These are phyloP conservation scores for Pseudogymnoascus sp. DNA, from an alignment of 2,329 filamentous ascomycete genomes.

Conservation along the genomic window DNA sequence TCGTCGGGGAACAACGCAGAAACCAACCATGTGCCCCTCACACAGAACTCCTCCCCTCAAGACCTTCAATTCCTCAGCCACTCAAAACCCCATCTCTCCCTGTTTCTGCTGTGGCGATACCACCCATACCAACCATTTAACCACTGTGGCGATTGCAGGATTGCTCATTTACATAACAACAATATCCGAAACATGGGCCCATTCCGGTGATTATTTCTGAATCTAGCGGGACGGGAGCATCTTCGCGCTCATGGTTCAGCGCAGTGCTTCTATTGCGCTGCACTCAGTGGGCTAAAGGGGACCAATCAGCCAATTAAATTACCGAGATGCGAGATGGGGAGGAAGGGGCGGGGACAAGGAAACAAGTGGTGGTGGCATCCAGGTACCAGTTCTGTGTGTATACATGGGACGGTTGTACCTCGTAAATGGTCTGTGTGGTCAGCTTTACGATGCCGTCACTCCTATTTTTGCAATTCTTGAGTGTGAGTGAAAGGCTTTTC, in stretches of 20 bases:
- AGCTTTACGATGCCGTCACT: constrained; percentile 6
- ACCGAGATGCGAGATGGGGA: background rate
- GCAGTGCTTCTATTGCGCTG: background rate
- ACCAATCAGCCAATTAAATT: background rate
- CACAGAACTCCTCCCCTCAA: background rate
- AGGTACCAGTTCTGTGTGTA: background rate
- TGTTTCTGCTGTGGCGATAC: background rate
- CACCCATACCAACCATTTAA: background rate
- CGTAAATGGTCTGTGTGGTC: background rate
- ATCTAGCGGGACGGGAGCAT: constrained; percentile 1
- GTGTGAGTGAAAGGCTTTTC: background rate
- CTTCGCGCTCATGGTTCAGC: background rate
- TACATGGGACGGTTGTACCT: background rate
- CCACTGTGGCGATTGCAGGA: background rate
- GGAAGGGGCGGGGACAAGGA: background rate
- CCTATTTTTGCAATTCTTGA: background rate
- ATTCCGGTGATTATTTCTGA: constrained; percentile 1
- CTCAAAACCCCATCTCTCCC: background rate
- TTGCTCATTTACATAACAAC: background rate
- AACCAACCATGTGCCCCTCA: background rate
- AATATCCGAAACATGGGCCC: constrained; percentile 6
- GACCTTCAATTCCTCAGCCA: background rate
- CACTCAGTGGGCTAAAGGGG: background rate
- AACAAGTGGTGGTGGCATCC: background rate
- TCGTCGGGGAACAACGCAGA: background rate